Evolutionary conservation across 345 rosid species (phyloP), one percentile per base, ranked within the genome.

Genomic region (Mallotus nudiflorus): DNA sequence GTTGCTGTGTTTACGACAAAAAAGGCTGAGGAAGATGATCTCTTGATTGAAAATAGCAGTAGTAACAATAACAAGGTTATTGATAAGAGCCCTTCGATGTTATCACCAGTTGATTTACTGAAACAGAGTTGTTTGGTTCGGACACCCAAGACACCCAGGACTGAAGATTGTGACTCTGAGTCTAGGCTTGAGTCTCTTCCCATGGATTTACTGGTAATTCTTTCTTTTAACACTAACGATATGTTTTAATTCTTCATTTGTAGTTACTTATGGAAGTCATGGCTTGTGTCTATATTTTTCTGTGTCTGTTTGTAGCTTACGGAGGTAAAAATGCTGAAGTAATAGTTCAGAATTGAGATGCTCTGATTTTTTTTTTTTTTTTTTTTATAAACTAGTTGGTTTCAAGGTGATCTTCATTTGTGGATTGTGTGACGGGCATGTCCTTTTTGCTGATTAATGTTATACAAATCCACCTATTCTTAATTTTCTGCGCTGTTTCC

Each of bases 141-240:
- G 81, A 89, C 98, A 8, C 98, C 98, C 0, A 88, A 82, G 78
- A 94, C 96, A 13, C 97, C 97, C 6, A 84, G 80, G 19, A 65
- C 67, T 67, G 88, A 82, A 24, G 81, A 79, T 37, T 78, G 78
- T 27, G 76, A 81, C 16, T 88, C 88, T 2, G 97, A 88, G 39
- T 91, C 98, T 40, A 75, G 82, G 74, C 85, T 94, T 0, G 97
- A 94, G 68, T 83, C 90, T 75, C 97, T 94, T 62, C 96, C 95
- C 50, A 85, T 88, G 87, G 98, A 91, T 72, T 59, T 94, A 66
- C 78, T 94, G 97, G 98, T 93, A 87, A 42, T 68, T 10, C 27
- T 45, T 69, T 57, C 56, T 57, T 2, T 35, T 46, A 46, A 56
- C 16, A 1, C 22, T 19, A 5, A 1, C 24, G 22, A 4, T 13